Base-by-base conservation (phyloP, 495 filamentous ascomycete species). In the Penicillium nucicola region DNA sequence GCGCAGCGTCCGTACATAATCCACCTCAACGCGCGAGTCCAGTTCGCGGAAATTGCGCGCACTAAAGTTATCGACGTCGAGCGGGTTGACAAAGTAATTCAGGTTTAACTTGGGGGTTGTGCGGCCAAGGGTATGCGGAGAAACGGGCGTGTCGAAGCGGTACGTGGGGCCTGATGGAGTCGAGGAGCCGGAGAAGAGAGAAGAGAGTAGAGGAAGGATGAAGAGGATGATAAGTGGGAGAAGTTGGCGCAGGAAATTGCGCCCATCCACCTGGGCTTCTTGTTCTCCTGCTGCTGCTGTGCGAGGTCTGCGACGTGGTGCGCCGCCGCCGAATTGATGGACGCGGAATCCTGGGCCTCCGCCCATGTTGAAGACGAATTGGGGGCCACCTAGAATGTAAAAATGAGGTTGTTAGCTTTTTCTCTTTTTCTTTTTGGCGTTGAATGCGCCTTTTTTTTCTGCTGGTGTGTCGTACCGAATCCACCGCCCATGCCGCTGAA, bases 341-440 rank as follows among this genome's bases (percentile, higher is more conserved):
- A 95, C 88, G 41, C 90, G 77, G 59, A 95, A 82, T 9, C 87
- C 87, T 4, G 89, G 85, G 20, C 89, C 89, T 2, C 87, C 88
- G 47, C 87, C 87, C 61, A 95, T 79, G 64, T 95, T 95, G 75
- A 97, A 97, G 41, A 92, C 87, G 66, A 95, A 96, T 60, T 87
- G 84, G 11, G 87, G 88, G 13, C 88, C 90, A 23, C 81, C 82
- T 70, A 49, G 69, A 74, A 28, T 67, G 77, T 67, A 6, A 50
- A 11, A 20, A n/a, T 17, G 11, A 20, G 13, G 22, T 19, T 1
- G 25, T 3, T 32, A 25, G 10, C 32, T 10, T 49, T n/a, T 33
- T 36, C 13, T 17, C 22, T 35, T 9, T 35, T 6, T 8, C 2
- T 28, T 28, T 28, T 28, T 28, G 5, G 25, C 25, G 7, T 2